phyloP scores from a whole-genome alignment of 345 rosid species.

The Citrus maxima region DNA sequence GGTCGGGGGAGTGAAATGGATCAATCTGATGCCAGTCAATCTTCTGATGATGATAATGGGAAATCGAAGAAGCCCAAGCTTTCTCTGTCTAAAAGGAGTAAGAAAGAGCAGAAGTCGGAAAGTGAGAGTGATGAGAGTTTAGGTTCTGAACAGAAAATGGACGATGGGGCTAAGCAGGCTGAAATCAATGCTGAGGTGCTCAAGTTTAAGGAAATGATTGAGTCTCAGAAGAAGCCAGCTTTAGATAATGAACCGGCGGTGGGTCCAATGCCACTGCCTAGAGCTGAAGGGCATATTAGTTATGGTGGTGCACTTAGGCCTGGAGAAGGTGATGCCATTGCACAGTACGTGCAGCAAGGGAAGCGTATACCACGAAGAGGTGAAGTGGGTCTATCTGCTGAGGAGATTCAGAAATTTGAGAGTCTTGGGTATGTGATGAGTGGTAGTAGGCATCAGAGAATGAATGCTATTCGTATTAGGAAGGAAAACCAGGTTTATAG shows the following conservation, averaged over 20 bases:
- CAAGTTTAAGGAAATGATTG: slow-evolving; percentile 67
- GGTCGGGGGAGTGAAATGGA: slow-evolving; percentile 35
- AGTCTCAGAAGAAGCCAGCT: slow-evolving; percentile 73
- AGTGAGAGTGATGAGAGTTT: slow-evolving; percentile 37
- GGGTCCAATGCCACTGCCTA: slow-evolving; percentile 91
- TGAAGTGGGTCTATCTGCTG: slow-evolving; percentile 98
- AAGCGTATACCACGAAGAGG: slow-evolving; percentile 99
- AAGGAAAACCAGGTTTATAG: slow-evolving; percentile 98
- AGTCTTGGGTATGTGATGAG: slow-evolving; percentile 97
- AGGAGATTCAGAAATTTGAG: slow-evolving; percentile 92
- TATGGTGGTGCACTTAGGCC: slow-evolving; percentile 99
- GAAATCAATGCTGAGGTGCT: slow-evolving; percentile 70
- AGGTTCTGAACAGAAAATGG: slow-evolving; percentile 33
- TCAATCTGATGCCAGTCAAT: slow-evolving; percentile 29
- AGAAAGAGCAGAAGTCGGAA: slow-evolving; percentile 39
- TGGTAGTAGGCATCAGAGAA: slow-evolving; percentile 96
- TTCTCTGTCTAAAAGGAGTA: slow-evolving; percentile 32
- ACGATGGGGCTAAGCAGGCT: slow-evolving; percentile 52
- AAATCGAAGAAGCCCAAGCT: slow-evolving; percentile 44
- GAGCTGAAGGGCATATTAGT: slow-evolving; percentile 93
- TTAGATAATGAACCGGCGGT: slow-evolving; percentile 64
- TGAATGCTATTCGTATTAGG: slow-evolving; percentile 99
- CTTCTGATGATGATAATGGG: slow-evolving; percentile 34
- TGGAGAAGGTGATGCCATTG: slow-evolving; percentile 99
- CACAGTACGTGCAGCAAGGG: slow-evolving; percentile 98